These are phyloP conservation scores for Acephala macrosclerotiorum DNA, from an alignment of 2,329 filamentous ascomycete species.

Conservation along the genomic window DNA sequence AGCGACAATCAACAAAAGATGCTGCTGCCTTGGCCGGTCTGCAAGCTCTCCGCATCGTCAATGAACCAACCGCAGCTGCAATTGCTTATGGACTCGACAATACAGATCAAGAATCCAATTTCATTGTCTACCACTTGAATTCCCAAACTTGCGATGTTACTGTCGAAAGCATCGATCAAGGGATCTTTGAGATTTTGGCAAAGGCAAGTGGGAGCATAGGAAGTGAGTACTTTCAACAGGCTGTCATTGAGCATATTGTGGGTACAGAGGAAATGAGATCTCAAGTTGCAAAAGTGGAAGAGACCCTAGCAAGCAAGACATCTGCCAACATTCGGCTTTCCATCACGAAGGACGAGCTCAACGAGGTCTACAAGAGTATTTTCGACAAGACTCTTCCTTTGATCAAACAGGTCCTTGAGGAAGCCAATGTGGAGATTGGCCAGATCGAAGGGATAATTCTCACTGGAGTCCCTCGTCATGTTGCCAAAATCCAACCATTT, in stretches of 20 bases:
- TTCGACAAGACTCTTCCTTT: slow-evolving; percentile 7
- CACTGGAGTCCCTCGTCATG: slow-evolving; percentile 16
- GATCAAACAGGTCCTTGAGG: slow-evolving; percentile 18
- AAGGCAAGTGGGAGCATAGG: slow-evolving; percentile 10
- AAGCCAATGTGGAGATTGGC: slow-evolving; percentile 18
- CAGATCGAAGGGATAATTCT: slow-evolving; percentile 26
- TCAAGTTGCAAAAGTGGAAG: background rate
- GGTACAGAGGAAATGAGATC: background rate
- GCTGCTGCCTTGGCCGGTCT: slow-evolving; percentile 74
- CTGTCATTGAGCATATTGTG: slow-evolving; percentile 1
- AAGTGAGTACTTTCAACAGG: slow-evolving; percentile 16
- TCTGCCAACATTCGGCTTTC: background rate
- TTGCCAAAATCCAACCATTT: slow-evolving; percentile 16
- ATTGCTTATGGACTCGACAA: slow-evolving; percentile 72
- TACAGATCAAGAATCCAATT: background rate
- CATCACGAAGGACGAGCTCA: background rate
- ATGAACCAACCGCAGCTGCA: slow-evolving; percentile 75
- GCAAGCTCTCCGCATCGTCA: slow-evolving; percentile 78
- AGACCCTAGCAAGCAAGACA: background rate
- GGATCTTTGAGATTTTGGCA: slow-evolving; percentile 25
- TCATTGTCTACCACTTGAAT: slow-evolving; percentile 22
- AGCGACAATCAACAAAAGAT: slow-evolving; percentile 77
- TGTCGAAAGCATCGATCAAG: slow-evolving; percentile 15
- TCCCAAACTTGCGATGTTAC: slow-evolving; percentile 19
- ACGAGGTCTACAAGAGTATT: background rate